Conservation (phyloP, 2,329 filamentous ascomycete genomes). For the Fusarium liriodendri region DNA sequence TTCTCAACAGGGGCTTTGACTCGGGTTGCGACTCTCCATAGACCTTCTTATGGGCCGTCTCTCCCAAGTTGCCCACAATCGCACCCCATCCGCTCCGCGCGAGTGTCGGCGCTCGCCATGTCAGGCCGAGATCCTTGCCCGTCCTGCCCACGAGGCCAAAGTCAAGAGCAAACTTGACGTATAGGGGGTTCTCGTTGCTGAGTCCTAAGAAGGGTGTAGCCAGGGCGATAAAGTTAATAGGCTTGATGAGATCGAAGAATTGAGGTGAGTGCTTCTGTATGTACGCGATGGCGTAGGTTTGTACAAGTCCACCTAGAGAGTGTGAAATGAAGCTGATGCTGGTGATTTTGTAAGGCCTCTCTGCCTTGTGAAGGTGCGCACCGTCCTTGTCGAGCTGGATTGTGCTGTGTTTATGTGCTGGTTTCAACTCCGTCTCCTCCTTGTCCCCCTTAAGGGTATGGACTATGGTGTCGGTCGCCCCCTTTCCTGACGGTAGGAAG, state of each 20-base stretch:
- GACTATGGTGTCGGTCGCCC: slow-evolving; percentile 56
- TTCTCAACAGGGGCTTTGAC: slow-evolving; percentile 88
- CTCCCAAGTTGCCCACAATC: slow-evolving; percentile 83
- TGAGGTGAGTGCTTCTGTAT: slow-evolving; percentile 94
- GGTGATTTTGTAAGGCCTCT: slow-evolving; percentile 82
- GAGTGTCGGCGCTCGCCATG: slow-evolving; percentile 90
- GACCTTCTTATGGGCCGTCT: slow-evolving; percentile 45
- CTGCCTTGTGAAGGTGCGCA: slow-evolving; percentile 59
- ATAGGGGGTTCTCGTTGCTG: slow-evolving; percentile 97
- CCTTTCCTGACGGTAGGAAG: slow-evolving; percentile 74
- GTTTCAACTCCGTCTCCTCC: slow-evolving; percentile 58
- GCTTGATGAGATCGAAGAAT: slow-evolving; percentile 88
- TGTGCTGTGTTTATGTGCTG: slow-evolving; percentile 71
- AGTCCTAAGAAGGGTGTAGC: slow-evolving; percentile 90
- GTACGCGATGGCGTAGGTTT: slow-evolving; percentile 95
- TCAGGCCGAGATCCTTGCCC: slow-evolving; percentile 92
- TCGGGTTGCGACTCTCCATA: slow-evolving; percentile 67
- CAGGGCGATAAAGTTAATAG: slow-evolving; percentile 89
- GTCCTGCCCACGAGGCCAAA: slow-evolving; percentile 97
- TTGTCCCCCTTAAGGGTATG: slow-evolving; percentile 55
- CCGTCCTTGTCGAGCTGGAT: slow-evolving; percentile 67
- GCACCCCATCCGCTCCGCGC: slow-evolving; percentile 89
- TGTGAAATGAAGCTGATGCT: slow-evolving; percentile 97
- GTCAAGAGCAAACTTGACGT: slow-evolving; percentile 96
- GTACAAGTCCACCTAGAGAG: slow-evolving; percentile 88